phyloP scores from a whole-genome alignment of 2,329 filamentous ascomycete species.

The Hirsutella rhossiliensis region DNA sequence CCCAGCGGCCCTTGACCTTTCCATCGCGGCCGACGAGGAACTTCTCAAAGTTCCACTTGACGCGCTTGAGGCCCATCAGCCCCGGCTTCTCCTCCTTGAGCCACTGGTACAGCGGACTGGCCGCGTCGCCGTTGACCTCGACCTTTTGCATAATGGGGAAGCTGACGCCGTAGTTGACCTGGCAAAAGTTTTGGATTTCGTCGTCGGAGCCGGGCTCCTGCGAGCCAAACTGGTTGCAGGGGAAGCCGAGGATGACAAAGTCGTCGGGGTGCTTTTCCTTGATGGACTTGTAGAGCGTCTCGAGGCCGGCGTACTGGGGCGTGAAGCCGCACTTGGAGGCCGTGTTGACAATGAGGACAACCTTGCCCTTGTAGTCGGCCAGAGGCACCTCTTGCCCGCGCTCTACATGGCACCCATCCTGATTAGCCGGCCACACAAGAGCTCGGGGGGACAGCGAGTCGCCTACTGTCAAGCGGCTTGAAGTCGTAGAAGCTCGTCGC shows the following conservation, averaged over 20 bases:
- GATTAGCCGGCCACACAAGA: not conserved
- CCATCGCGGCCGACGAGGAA: constrained; percentile 83
- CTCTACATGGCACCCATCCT: constrained; percentile 12
- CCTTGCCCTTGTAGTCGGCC: constrained; percentile 70
- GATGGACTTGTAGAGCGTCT: constrained; percentile 76
- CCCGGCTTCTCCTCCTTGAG: constrained; percentile 65
- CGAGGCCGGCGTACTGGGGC: constrained; percentile 82
- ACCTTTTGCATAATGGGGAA: constrained; percentile 90
- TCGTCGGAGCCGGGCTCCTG: constrained; percentile 82
- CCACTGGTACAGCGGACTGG: constrained; percentile 55
- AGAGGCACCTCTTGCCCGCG: constrained; percentile 60
- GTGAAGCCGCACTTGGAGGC: constrained; percentile 99
- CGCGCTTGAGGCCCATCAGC: constrained; percentile 71
- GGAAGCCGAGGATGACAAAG: constrained; percentile 87
- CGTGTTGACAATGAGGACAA: constrained; percentile 93
- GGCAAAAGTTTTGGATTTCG: constrained; percentile 75
- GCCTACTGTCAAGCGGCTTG: constrained; percentile 64
- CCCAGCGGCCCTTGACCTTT: constrained; percentile 75
- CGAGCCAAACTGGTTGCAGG: constrained; percentile 91
- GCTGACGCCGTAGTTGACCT: constrained; percentile 80
- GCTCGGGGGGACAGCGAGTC: not conserved
- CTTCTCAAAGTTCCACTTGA: constrained; percentile 99
- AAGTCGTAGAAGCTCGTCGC: constrained; percentile 63
- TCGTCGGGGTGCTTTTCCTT: constrained; percentile 57
- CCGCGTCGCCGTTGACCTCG: constrained; percentile 80